phyloP scores from a whole-genome alignment of 306 rosid genomes.

The Sindora glabra region DNA sequence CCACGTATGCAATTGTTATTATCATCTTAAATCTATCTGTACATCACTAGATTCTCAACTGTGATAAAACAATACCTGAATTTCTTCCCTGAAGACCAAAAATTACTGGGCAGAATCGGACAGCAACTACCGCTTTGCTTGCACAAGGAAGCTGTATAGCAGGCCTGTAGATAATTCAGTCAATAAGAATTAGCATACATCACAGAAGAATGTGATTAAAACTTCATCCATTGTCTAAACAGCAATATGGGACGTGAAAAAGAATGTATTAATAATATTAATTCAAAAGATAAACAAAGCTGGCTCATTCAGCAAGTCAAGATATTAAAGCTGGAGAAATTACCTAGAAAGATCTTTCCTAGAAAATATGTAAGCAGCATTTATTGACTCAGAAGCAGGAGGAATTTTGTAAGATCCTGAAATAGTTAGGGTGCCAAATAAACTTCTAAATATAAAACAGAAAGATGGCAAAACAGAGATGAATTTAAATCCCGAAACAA shows the following conservation, averaged over 20 bases:
- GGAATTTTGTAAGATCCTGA: slow-evolving; percentile 64
- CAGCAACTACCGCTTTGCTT: slow-evolving; percentile 77
- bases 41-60: neutral
- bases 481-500: slow-evolving; percentile 1
- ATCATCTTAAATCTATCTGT: neutral
- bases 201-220: slow-evolving; percentile 2
- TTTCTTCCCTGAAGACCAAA: slow-evolving; percentile 59
- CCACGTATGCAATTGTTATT: neutral
- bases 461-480: neutral
- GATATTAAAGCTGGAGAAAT: slow-evolving; percentile 13
- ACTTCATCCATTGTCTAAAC: neutral
- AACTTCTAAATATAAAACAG: slow-evolving; percentile 10
- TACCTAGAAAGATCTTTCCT: slow-evolving; percentile 81
- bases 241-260: neutral
- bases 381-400: slow-evolving; percentile 51
- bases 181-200: slow-evolving; percentile 18
- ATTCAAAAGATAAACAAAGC: neutral
- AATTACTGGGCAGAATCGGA: slow-evolving; percentile 65
- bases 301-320: neutral
- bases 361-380: slow-evolving; percentile 72
- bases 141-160: slow-evolving; percentile 87
- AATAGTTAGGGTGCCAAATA: slow-evolving; percentile 19
- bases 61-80: slow-evolving; percentile 38
- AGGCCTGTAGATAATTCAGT: slow-evolving; percentile 60
- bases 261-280: neutral